Evolutionary conservation across 2,329 filamentous ascomycete species (phyloP).

Genomic region (Paracorniculantispora psalliotae): DNA sequence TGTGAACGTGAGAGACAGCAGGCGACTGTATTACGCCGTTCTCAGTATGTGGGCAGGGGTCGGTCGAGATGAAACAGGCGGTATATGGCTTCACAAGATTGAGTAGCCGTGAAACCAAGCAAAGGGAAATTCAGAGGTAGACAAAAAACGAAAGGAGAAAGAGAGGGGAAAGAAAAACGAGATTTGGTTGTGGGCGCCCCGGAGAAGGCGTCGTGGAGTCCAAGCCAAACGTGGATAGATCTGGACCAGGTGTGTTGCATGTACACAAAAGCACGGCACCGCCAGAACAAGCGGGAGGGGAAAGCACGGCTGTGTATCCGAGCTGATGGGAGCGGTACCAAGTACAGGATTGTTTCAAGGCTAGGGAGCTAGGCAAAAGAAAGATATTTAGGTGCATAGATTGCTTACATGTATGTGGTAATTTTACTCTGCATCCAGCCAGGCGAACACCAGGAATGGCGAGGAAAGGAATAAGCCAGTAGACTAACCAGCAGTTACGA

Average conservation of each 20-base stretch:
- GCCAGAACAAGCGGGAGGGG: not conserved
- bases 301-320: constrained; percentile 8
- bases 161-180: not conserved
- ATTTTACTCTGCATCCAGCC: not conserved
- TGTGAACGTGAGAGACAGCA: constrained; percentile 1
- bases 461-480: not conserved
- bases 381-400: not conserved
- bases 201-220: constrained; percentile 12
- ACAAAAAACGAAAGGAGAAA: not conserved
- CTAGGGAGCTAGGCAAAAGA: not conserved
- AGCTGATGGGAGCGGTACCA: constrained; percentile 4
- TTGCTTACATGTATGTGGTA: constrained; percentile 8
- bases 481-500: not conserved
- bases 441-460: not conserved
- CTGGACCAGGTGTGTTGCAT: constrained; percentile 6
- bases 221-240: constrained; percentile 10
- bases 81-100: not conserved
- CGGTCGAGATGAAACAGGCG: constrained; percentile 8
- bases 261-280: not conserved
- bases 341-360: not conserved
- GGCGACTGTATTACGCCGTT: constrained; percentile 7
- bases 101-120: not conserved
- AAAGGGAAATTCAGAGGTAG: not conserved
- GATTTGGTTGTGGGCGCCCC: constrained; percentile 9
- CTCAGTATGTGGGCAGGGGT: not conserved